A percentile compares a stretch with the other conserved stretches of the same genome.
phyloP scores from a whole-genome alignment of 1,139 yeast species.

The Casaregolazyma suthepensis region DNA sequence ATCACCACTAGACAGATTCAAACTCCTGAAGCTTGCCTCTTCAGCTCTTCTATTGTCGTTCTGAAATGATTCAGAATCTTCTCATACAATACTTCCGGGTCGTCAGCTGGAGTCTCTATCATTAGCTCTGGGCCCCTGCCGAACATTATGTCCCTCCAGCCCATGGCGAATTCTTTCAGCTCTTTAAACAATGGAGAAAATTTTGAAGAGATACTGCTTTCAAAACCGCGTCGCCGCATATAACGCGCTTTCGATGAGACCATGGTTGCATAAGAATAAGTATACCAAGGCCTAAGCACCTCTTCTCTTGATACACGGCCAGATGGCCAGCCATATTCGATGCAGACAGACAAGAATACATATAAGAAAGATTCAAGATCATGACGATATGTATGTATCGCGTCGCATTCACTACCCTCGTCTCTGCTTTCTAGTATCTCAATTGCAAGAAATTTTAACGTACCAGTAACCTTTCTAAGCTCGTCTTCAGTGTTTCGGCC shows the following conservation, averaged over 20 bases:
- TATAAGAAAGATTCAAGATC: background rate
- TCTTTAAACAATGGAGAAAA: background rate
- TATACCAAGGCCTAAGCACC: background rate
- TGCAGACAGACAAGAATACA: background rate
- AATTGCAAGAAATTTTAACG: background rate
- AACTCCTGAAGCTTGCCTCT: background rate
- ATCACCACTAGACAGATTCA: too few relatives aligned
- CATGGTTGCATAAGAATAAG: background rate
- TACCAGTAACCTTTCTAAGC: background rate
- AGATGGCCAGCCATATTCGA: background rate
- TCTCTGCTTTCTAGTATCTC: background rate
- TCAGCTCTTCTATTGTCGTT: too few relatives aligned
- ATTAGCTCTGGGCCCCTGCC: background rate
- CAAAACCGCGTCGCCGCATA: background rate
- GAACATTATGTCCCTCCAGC: background rate
- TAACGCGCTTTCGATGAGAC: too few relatives aligned
- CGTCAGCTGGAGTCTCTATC: background rate
- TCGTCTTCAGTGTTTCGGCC: background rate
- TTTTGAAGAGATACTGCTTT: background rate
- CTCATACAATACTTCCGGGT: too few relatives aligned
- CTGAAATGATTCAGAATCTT: too few relatives aligned
- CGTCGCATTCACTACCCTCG: background rate
- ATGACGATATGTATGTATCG: background rate
- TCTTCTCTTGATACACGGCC: too few relatives aligned
- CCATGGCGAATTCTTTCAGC: background rate